Evolutionary conservation across 2,329 filamentous ascomycete genomes (phyloP).

Genomic region (Diaporthe velutina): DNA sequence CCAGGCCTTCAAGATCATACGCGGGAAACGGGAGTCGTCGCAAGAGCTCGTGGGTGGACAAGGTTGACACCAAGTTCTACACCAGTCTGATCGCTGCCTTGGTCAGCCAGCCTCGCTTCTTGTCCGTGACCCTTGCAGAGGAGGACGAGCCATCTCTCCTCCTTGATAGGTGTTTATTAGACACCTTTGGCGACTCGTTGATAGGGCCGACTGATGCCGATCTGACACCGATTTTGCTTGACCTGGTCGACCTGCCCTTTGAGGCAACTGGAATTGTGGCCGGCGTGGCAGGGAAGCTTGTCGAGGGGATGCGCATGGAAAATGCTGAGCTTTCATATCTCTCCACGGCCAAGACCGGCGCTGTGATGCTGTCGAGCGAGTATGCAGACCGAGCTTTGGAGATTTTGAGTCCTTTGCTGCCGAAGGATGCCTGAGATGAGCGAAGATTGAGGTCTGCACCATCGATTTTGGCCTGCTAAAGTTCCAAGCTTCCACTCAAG

Average conservation of each 20-base stretch:
- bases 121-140: constrained; percentile 80
- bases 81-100: constrained; percentile 73
- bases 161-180: constrained; percentile 76
- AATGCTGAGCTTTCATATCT: constrained; percentile 89
- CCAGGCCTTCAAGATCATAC: constrained; percentile 50
- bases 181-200: constrained; percentile 78
- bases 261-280: constrained; percentile 96
- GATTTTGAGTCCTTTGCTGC: constrained; percentile 71
- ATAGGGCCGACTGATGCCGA: constrained; percentile 80
- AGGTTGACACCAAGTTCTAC: constrained; percentile 74
- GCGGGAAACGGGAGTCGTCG: constrained; percentile 53
- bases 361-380: constrained; percentile 84
- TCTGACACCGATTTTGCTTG: constrained; percentile 88
- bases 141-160: constrained; percentile 81
- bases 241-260: constrained; percentile 82
- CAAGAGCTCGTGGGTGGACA: constrained; percentile 66
- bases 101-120: constrained; percentile 74
- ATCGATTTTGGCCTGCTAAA: background rate
- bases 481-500: background rate
- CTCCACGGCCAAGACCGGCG: constrained; percentile 88
- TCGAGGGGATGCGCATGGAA: constrained; percentile 74
- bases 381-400: constrained; percentile 81
- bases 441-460: background rate
- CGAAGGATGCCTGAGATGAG: constrained; percentile 46
- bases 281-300: constrained; percentile 87